A percentile compares a stretch with the other conserved stretches of the same genome.
Conservation (phyloP, 192 early-diverging fungal genomes). For the Podila epigama region DNA sequence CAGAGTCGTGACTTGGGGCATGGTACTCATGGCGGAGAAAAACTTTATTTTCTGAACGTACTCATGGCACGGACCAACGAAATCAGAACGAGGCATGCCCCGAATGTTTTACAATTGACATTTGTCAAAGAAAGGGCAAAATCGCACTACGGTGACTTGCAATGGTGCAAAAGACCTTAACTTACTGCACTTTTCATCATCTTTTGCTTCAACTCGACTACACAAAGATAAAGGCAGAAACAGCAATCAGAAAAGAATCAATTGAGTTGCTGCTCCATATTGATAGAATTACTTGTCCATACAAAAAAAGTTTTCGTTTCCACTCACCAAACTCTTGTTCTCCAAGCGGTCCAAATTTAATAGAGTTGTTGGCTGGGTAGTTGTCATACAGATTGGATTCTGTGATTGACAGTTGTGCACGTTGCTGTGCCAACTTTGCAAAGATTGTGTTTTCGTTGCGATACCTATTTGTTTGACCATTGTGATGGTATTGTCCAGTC, state of each 20-base stretch:
- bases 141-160: no score
- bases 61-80: no score
- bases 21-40: no score
- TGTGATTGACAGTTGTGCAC: slow-evolving; percentile 74
- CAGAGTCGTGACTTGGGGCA: no score
- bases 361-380: slow-evolving; percentile 61
- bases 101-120: no score
- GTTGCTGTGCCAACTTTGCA: slow-evolving; percentile 74
- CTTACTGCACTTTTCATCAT: slow-evolving; percentile 39
- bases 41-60: no score
- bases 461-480: no score
- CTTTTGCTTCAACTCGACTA: slow-evolving; percentile 35
- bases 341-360: slow-evolving; percentile 62
- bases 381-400: slow-evolving; percentile 67
- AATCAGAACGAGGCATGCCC: no score
- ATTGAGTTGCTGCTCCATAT: not conserved
- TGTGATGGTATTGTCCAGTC: no score
- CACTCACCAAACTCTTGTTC: slow-evolving; percentile 64
- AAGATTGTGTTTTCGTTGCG: slow-evolving; percentile 66
- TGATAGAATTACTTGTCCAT: not conserved
- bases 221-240: not conserved
- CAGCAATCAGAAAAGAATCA: not conserved
- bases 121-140: no score
- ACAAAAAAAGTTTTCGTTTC: not conserved
- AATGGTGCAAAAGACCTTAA: not conserved